Percentiles rank a stretch among this genome's conserved stretches.
phyloP scores from a whole-genome alignment of 768 basidiomycete genomes.

The Mycena belliarum region DNA sequence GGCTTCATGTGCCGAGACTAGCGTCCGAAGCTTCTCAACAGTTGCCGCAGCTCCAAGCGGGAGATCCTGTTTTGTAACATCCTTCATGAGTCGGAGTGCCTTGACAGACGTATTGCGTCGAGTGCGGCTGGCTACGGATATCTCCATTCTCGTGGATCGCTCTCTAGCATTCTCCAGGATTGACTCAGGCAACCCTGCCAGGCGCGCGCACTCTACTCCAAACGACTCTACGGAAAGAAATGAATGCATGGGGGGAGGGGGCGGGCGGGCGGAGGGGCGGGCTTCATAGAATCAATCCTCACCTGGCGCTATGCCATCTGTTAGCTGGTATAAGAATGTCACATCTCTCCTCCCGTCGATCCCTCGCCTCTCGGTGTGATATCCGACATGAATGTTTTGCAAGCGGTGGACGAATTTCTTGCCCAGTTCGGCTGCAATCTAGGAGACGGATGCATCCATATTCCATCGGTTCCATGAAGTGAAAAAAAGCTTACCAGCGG shows the following conservation, averaged over 20 bases:
- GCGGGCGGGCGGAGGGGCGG: too few relatives aligned
- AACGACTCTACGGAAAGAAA: constrained; percentile 63
- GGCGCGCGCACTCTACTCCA: constrained; percentile 88
- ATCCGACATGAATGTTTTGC: constrained; percentile 87
- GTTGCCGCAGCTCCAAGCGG: not conserved
- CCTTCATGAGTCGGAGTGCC: constrained; percentile 19
- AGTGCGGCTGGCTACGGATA: constrained; percentile 1
- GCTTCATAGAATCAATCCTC: not conserved
- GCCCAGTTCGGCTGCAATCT: constrained; percentile 58
- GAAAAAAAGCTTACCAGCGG: constrained; percentile 52
- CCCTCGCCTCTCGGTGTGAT: constrained; percentile 64
- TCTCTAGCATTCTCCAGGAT: constrained; percentile 64
- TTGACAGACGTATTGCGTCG: constrained; percentile 46
- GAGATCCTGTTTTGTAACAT: not conserved
- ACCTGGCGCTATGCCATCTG: constrained; percentile 68
- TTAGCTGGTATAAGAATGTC: constrained; percentile 82
- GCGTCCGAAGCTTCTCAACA: not conserved
- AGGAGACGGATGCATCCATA: too few relatives aligned
- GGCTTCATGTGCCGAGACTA: not conserved
- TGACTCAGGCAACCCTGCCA: constrained; percentile 78
- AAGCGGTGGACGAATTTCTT: constrained; percentile 59
- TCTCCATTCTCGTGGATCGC: constrained; percentile 51
- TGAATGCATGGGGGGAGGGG: too few relatives aligned
- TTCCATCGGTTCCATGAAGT: too few relatives aligned
- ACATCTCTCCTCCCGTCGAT: constrained; percentile 73